phyloP scores from a whole-genome alignment of 2,329 filamentous ascomycete species.

The Tolypocladium paradoxum region DNA sequence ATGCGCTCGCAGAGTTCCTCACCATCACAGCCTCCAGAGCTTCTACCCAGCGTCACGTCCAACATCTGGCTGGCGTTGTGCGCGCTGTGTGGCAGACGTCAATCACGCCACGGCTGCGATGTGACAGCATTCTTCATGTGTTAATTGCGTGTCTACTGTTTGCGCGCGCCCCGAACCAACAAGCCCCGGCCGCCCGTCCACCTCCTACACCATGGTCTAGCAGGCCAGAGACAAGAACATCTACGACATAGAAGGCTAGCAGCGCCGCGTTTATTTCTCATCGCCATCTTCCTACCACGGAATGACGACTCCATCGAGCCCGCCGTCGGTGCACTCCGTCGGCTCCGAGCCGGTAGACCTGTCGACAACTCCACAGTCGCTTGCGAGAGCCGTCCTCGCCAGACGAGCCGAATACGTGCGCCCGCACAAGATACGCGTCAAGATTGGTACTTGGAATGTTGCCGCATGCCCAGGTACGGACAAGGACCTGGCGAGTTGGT shows the following conservation, averaged over 20 bases:
- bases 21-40: not conserved
- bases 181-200: not conserved
- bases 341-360: slow-evolving; percentile 33
- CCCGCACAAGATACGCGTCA: slow-evolving; percentile 65
- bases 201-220: slow-evolving; percentile 23
- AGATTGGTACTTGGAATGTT: slow-evolving; percentile 93
- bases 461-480: slow-evolving; percentile 76
- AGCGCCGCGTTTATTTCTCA: slow-evolving; percentile 9
- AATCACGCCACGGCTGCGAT: not conserved
- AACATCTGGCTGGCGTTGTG: not conserved
- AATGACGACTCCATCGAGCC: slow-evolving; percentile 17
- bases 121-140: not conserved
- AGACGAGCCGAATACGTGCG: slow-evolving; percentile 71
- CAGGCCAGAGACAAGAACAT: slow-evolving; percentile 10
- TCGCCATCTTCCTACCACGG: slow-evolving; percentile 4
- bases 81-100: not conserved
- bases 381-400: slow-evolving; percentile 57
- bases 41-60: not conserved
- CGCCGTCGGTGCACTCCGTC: slow-evolving; percentile 21
- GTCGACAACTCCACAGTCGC: slow-evolving; percentile 39
- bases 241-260: slow-evolving; percentile 13
- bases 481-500: slow-evolving; percentile 82
- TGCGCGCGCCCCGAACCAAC: not conserved
- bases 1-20: not conserved
- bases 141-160: not conserved